Conservation (phyloP, 352 stramenopile genomes). For the Aphanomyces stellatus region DNA sequence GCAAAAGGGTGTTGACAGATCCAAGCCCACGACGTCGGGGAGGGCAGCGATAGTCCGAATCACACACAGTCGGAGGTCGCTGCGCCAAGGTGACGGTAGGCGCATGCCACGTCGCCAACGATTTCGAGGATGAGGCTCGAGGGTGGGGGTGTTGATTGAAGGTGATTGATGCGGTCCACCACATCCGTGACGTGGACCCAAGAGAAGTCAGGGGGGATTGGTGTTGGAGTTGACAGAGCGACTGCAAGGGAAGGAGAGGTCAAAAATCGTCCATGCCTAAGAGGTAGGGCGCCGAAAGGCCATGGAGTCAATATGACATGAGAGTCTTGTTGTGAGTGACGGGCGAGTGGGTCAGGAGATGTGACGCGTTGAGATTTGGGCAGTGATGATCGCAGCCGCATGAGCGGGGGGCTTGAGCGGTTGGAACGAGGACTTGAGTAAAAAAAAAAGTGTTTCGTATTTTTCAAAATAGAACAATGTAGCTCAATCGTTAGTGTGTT, state of each 20-base stretch:
- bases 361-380: too few species aligned
- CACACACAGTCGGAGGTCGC: background rate
- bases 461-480: too few species aligned
- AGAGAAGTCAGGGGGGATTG: background rate
- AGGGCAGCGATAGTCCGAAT: background rate
- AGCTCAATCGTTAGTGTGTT: too few species aligned
- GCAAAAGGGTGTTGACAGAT: conserved; percentile 20
- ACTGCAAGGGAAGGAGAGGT: conserved; percentile 14
- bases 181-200: background rate
- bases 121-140: background rate
- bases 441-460: too few species aligned
- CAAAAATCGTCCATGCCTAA: too few species aligned
- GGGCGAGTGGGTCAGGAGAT: too few species aligned
- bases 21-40: background rate
- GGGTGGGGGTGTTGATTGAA: background rate
- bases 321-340: too few species aligned
- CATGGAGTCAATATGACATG: too few species aligned
- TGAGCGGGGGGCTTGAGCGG: too few species aligned
- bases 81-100: conserved; percentile 8
- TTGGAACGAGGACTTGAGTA: too few species aligned
- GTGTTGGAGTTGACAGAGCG: background rate
- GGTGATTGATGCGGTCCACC: background rate
- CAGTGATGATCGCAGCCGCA: too few species aligned
- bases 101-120: conserved; percentile 9
- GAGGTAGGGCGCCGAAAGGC: too few species aligned